These are phyloP conservation scores for Hanseniaspora occidentalis DNA, from an alignment of 805 yeast species.

Conservation along the genomic window DNA sequence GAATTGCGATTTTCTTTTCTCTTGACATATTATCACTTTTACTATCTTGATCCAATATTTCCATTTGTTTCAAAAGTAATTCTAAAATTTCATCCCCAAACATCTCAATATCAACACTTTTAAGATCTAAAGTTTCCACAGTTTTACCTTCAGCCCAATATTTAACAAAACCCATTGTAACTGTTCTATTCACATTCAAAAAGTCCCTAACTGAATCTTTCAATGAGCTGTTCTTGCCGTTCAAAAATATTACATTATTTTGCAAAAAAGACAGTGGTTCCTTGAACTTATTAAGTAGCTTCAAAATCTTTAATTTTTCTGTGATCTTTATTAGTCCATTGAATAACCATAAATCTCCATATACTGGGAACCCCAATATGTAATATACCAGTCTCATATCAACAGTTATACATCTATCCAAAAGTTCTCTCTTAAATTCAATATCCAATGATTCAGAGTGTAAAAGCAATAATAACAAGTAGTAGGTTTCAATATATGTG, in stretches of 20 bases:
- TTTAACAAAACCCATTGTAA: constrained; percentile 16
- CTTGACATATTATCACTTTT: background rate
- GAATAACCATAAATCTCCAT: constrained; percentile 21
- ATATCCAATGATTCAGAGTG: constrained; percentile 16
- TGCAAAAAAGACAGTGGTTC: constrained; percentile 7
- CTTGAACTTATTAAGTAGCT: constrained; percentile 16
- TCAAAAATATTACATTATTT: constrained; percentile 3
- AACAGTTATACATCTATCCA: constrained; percentile 7
- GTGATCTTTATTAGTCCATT: constrained; percentile 17
- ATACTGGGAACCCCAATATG: constrained; percentile 14
- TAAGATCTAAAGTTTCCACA: background rate
- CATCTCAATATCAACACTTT: background rate
- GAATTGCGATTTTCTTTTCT: background rate
- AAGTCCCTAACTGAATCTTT: constrained; percentile 8
- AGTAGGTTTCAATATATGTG: constrained; percentile 12
- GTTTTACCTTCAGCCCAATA: constrained; percentile 1
- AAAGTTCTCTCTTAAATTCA: constrained; percentile 13
- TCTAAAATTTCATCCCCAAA: constrained; percentile 1
- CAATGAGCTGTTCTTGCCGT: background rate
- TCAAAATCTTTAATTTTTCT: constrained; percentile 15
- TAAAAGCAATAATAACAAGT: constrained; percentile 14
- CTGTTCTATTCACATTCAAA: constrained; percentile 12
- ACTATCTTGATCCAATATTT: no score
- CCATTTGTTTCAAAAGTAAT: background rate
- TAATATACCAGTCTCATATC: constrained; percentile 20